Base-by-base conservation (phyloP, 352 stramenopile genomes). In the Hyaloperonospora brassicae region DNA sequence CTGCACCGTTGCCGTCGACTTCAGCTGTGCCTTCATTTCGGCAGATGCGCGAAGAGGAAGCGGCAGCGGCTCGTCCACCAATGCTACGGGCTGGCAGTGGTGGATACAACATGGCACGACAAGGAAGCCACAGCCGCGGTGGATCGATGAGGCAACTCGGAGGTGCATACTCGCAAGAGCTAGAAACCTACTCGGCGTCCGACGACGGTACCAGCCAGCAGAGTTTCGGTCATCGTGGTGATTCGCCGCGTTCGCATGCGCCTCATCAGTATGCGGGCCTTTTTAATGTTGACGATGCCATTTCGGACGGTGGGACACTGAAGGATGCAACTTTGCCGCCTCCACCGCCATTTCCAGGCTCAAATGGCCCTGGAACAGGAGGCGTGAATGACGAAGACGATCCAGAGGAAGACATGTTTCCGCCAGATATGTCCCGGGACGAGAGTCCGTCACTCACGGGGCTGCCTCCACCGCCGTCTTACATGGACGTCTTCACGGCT, bases 21-120 rank as follows among this genome's bases (percentile, higher is more conserved):
- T 65, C 68, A 11, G 55, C 34, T 9, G 62, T 92, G 17, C 79
- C 77, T 12, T 89, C 79, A 5, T 87, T 87, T 42, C 73, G 76
- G 7, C 64, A 72, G 34, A 52, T 86, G 21, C 73, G 77, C 3
- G 72, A 87, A 56, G 73, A 72, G 17, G 57, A 79, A 59, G 62
- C 68, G n/a, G 52, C 63, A 11, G 62, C 53, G 44, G 52, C 38
- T 5, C 61, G 61, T 21, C 57, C 55, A 21, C 57, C 61, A 1
- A 66, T 79, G 31, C 39, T 21, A 48, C 55, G 66, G 36, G 34
- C 63, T 21, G 50, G 65, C 25, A 81, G 70, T 39, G 52, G 50
- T 13, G 66, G 68, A 1, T 59, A 64, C 49, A 62, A 40, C 24
- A 41, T 43, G 35, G 25, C 34, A 24, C 43, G 44, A 40, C 43